Evolutionary conservation across 148 eudicot genomes (phyloP), one percentile per base, ranked within the genome.

Genomic region (Cornus suecica): DNA sequence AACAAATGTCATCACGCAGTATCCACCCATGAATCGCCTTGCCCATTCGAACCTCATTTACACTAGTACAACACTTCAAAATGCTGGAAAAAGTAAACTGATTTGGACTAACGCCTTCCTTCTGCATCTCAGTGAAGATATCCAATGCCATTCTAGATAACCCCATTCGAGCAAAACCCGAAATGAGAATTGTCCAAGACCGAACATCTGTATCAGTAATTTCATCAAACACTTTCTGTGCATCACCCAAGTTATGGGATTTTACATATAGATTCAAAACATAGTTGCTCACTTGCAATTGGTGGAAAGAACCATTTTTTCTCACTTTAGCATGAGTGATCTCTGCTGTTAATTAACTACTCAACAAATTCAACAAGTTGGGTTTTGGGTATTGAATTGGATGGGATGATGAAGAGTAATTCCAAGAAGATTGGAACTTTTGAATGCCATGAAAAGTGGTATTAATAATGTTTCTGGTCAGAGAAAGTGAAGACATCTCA

Each of bases 211-310:
- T 87, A 0, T 77, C 77, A 75, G 80, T 60, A 82, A 91, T 83
- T 91, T 94, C 94, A 76, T 87, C 97, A 66, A 94, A 90, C 97
- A 91, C 28, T 34, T 82, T 83, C 74, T 69, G 82, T 31, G 97
- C 98, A 80, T 64, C 14, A 5, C 74, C 60, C 34, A 83, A 82
- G 79, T 81, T 69, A 67, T 70, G 74, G 54, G 77, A 81, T 73
- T 84, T 90, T 2, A 76, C 73, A 73, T 94, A 94, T 0, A 83
- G 77, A 64, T 80, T 86, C 70, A 94, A 51, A 52, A 94, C 34
- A 78, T 90, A 85, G 71, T 92, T 91, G 37, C 74, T 80, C 30
- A 78, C 84, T 30, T 81, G 80, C 63, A 83, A 73, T 41, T 80
- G 76, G 22, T 16, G 70, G 30, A 74, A 24, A 52, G 83, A 82